A percentile compares a stretch with the other conserved stretches of the same genome.
Conservation (phyloP, 192 early-diverging fungal species). For the Podila minutissima region DNA sequence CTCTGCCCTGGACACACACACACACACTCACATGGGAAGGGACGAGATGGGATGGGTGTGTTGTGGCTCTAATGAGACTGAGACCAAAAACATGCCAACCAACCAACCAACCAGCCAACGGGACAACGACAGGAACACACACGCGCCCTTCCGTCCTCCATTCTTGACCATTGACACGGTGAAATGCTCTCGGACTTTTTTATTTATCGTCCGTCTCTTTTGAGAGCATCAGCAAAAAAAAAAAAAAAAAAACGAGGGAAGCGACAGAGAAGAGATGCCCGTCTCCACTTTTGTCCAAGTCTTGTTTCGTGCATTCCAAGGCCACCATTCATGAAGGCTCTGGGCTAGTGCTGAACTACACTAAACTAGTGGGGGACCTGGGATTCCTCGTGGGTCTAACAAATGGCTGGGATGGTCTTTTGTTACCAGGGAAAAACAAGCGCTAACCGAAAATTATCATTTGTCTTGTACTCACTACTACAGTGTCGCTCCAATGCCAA, state of each 20-base stretch:
- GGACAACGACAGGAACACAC: neutral
- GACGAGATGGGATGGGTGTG: too few relatives aligned
- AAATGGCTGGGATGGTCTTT: too few relatives aligned
- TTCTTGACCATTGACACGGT: neutral
- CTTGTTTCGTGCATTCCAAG: too few relatives aligned
- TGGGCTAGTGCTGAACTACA: too few relatives aligned
- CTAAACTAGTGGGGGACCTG: too few relatives aligned
- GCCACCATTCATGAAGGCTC: too few relatives aligned
- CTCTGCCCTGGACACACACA: too few relatives aligned
- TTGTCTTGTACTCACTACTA: neutral
- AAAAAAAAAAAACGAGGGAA: neutral
- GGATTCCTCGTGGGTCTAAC: too few relatives aligned
- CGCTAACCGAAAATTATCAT: neutral
- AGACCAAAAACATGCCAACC: neutral
- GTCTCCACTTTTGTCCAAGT: too few relatives aligned
- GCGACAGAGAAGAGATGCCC: neutral
- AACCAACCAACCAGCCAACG: neutral
- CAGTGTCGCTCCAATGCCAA: constrained; percentile 41
- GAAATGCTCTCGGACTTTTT: constrained; percentile 1
- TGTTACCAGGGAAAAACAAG: too few relatives aligned
- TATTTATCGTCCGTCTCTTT: neutral
- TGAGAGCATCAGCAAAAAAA: neutral
- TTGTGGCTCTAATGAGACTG: neutral
- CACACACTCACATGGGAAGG: too few relatives aligned
- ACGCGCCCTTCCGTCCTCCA: neutral